Base-by-base conservation (phyloP, 495 filamentous ascomycete species). In the Aspergillus carlsbadensis region DNA sequence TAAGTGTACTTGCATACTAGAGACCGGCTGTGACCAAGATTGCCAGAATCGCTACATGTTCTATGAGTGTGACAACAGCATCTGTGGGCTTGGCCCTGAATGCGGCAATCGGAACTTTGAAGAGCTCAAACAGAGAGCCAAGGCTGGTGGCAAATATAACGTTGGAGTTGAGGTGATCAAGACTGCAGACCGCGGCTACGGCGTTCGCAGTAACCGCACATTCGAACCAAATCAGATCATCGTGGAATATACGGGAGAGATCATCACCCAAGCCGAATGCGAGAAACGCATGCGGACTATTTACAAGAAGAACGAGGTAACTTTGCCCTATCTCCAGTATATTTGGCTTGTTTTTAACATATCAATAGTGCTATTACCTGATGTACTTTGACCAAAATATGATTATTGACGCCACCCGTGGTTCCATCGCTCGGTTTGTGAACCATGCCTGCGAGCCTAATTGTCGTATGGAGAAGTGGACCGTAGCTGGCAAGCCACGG, bases 341-440 rank as follows among this genome's bases (percentile, higher is more conserved):
- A 45, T 29, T 29, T 8, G 29, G 37, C 24, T 37, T 35, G 36
- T 37, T 33, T 29, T 48, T 61, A 37, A 67, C 60, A 18, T 8
- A 59, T 49, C 43, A 63, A 41, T 45, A 96, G 91, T 92, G 90
- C 69, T 98, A 96, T 63, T 98, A 98, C 70, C 75, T 98, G 41
- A 98, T 98, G 94, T 90, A 89, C 35, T 96, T 97, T 68, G 90
- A 97, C 64, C 91, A 98, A 69, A 91, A 93, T 74, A 95, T 98
- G 89, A 96, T 98, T 64, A 96, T 98, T 59, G 94, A 98, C 72
- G 94, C 92, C 20, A 97, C 92, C 44, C 87, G 90, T 49, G 94
- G 94, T 61, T 94, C 89, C 53, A 95, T 97, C 70, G 95, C 94
- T 59, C 86, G 94, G 53, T 98, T 98, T 75, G 91, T 98, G 70